Conservation (phyloP, 148 eudicot genomes). For the Dysphania ambrosioides region DNA sequence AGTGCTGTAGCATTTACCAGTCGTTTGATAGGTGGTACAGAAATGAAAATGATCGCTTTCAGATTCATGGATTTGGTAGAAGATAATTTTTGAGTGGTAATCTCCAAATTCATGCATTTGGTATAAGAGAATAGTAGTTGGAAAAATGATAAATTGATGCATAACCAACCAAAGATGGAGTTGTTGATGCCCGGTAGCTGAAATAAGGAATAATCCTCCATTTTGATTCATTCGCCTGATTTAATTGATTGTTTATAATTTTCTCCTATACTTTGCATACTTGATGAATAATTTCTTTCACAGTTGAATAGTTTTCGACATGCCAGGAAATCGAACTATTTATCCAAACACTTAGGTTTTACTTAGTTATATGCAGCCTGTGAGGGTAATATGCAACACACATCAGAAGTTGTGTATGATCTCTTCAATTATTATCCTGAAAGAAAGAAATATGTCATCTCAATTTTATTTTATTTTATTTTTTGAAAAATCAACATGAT, state of each 20-base stretch:
- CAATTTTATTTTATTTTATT: too few relatives aligned
- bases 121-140: not conserved
- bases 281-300: not conserved
- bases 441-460: too few relatives aligned
- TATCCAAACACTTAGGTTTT: too few relatives aligned
- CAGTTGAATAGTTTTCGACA: not conserved
- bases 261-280: not conserved
- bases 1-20: not conserved
- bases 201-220: too few relatives aligned
- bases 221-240: too few relatives aligned
- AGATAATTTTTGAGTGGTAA: not conserved
- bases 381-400: too few relatives aligned
- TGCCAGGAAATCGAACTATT: not conserved
- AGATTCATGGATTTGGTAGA: not conserved
- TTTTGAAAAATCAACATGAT: too few relatives aligned
- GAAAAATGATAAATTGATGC: not conserved
- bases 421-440: too few relatives aligned
- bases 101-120: conserved; percentile 13
- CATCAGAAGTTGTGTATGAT: too few relatives aligned
- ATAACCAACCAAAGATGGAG: conserved; percentile 2
- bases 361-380: too few relatives aligned
- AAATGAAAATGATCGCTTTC: not conserved
- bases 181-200: not conserved
- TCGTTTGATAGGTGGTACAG: not conserved
- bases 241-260: too few relatives aligned